Percentiles rank a stretch among this genome's conserved stretches.
Conservation (phyloP, 108 stramenopile genomes). For the Cyclostephanos tholiformis region DNA sequence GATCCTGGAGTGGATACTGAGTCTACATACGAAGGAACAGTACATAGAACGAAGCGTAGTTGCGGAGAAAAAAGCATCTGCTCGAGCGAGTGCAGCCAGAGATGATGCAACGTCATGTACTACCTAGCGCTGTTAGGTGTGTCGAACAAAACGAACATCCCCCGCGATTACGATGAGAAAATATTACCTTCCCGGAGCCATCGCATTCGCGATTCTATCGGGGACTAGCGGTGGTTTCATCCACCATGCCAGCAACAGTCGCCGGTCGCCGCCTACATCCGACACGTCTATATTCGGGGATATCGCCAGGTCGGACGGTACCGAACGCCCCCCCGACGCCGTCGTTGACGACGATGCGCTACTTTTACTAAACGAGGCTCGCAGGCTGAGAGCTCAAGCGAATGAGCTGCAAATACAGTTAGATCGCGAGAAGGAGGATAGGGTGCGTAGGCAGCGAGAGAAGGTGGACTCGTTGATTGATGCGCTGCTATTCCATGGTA, state of each 20-base stretch:
- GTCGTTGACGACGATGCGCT: constrained; percentile 10
- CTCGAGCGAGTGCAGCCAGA: no score
- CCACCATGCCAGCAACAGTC: neutral
- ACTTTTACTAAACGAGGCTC: constrained; percentile 19
- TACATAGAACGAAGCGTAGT: no score
- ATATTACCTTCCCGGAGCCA: neutral
- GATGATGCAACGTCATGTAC: no score
- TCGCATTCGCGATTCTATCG: neutral
- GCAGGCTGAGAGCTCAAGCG: constrained; percentile 20
- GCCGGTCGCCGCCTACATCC: neutral
- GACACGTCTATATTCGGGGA: neutral
- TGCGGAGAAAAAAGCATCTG: no score
- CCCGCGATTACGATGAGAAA: no score
- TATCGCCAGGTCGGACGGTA: neutral
- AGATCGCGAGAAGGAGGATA: constrained; percentile 45
- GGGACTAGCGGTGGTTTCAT: neutral
- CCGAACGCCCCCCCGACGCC: neutral
- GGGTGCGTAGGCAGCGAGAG: constrained; percentile 40
- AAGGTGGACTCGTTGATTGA: constrained; percentile 75
- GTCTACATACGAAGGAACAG: no score
- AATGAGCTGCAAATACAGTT: constrained; percentile 40
- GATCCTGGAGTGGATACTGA: no score
- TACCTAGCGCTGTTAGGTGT: no score
- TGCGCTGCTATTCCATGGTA: constrained; percentile 49
- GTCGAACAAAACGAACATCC: no score